phyloP scores from a whole-genome alignment of 2,329 filamentous ascomycete genomes.

The Penicillium sp. region DNA sequence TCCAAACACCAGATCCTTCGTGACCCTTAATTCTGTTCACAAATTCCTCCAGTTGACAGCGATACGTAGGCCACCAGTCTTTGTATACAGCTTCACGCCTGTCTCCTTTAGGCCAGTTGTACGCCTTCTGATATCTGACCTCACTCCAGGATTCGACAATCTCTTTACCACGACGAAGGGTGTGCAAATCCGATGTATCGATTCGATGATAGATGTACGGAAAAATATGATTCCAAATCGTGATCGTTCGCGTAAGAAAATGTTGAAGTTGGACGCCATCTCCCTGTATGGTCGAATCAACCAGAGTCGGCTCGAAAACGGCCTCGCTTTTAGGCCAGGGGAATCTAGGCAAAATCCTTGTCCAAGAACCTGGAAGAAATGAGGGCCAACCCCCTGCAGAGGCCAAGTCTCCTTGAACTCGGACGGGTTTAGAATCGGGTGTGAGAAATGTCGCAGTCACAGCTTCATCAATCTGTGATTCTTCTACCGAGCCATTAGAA shows the following conservation, averaged over 20 bases:
- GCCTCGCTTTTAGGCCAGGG: slow-evolving; percentile 26
- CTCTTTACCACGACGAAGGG: slow-evolving; percentile 26
- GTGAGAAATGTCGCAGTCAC: slow-evolving; percentile 21
- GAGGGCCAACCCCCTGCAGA: slow-evolving; percentile 13
- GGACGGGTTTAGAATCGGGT: background rate
- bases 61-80: slow-evolving; percentile 51
- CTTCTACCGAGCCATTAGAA: background rate
- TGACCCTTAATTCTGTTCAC: slow-evolving; percentile 51
- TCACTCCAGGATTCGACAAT: slow-evolving; percentile 24
- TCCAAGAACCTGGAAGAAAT: slow-evolving; percentile 17
- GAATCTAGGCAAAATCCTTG: slow-evolving; percentile 9
- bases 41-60: slow-evolving; percentile 56
- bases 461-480: slow-evolving; percentile 30
- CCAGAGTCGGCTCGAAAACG: slow-evolving; percentile 16
- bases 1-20: slow-evolving; percentile 43
- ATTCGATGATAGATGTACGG: slow-evolving; percentile 24
- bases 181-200: slow-evolving; percentile 39
- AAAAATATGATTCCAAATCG: slow-evolving; percentile 25
- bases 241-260: slow-evolving; percentile 18
- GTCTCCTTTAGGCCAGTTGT: slow-evolving; percentile 31
- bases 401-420: slow-evolving; percentile 9
- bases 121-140: slow-evolving; percentile 20
- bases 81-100: slow-evolving; percentile 29
- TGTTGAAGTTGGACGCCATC: background rate
- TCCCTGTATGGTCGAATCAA: background rate